Percentiles rank a stretch among this genome's conserved stretches.
These are phyloP conservation scores for Fraxinus pennsylvanica DNA, from an alignment of 257 asterid species.

Conservation along the genomic window DNA sequence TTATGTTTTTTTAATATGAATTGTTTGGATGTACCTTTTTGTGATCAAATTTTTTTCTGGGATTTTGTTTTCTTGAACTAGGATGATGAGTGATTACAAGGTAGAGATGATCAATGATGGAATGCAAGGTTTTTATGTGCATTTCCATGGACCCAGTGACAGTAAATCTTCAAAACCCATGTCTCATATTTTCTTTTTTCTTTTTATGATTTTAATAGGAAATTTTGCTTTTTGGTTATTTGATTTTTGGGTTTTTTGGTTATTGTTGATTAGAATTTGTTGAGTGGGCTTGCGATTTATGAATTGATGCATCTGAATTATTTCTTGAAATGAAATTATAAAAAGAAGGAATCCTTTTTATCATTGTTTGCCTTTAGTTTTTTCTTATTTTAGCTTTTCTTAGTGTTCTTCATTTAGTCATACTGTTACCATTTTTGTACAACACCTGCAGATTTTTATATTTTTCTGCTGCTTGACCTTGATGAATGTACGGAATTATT, in stretches of 20 bases:
- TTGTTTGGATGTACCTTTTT: conserved; percentile 13
- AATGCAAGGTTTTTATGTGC: conserved; percentile 87
- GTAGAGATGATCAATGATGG: conserved; percentile 95
- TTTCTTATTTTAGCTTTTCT: conserved; percentile 16
- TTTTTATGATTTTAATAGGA: conserved; percentile 2
- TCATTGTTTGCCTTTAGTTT: neutral
- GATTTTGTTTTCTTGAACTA: conserved; percentile 33
- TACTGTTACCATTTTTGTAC: neutral
- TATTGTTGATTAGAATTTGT: neutral
- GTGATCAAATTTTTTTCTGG: neutral
- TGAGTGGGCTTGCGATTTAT: neutral
- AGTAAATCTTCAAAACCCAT: conserved; percentile 50
- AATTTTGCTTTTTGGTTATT: conserved; percentile 32
- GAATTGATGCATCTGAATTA: neutral
- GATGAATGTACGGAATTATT: conserved; percentile 18
- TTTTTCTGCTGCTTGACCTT: neutral
- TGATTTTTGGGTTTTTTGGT: conserved; percentile 15
- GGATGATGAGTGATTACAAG: conserved; percentile 99
- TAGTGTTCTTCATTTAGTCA: conserved; percentile 6
- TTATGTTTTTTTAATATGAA: neutral
- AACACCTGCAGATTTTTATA: neutral
- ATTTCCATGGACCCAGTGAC: conserved; percentile 84
- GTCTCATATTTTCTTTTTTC: conserved; percentile 29
- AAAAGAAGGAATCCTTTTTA: neutral
- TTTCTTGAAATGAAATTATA: conserved; percentile 11